phyloP scores from a whole-genome alignment of 441 rosid species.

The Omphalea diandra region DNA sequence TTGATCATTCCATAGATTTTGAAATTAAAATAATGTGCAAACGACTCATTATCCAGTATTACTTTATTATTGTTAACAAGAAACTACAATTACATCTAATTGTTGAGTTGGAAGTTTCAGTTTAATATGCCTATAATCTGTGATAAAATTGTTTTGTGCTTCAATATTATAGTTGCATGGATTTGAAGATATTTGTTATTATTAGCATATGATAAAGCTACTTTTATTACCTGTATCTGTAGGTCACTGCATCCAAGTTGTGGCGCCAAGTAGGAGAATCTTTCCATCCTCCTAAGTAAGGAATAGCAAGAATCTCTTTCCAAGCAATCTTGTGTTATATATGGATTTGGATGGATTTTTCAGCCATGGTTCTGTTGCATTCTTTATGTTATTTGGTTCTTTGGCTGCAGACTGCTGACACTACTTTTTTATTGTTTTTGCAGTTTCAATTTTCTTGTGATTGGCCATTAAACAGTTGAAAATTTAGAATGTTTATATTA shows the following conservation, averaged over 20 bases:
- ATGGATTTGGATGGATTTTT: not conserved
- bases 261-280: constrained; percentile 99
- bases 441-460: not conserved
- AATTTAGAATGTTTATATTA: not conserved
- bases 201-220: constrained; percentile 19
- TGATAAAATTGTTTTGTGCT: not conserved
- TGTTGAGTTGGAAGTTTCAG: too few relatives aligned
- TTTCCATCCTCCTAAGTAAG: constrained; percentile 95
- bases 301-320: constrained; percentile 8
- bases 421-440: not conserved
- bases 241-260: constrained; percentile 86
- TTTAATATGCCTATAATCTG: too few relatives aligned
- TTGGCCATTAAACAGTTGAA: not conserved
- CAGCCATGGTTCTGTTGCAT: constrained; percentile 13
- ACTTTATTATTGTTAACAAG: too few relatives aligned
- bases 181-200: not conserved
- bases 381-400: constrained; percentile 14
- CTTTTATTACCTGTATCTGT: constrained; percentile 29
- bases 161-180: not conserved
- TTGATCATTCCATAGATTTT: too few relatives aligned
- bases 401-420: not conserved
- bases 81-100: not conserved
- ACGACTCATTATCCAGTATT: too few relatives aligned
- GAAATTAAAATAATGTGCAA: too few relatives aligned
- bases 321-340: constrained; percentile 2